phyloP scores from a whole-genome alignment of 768 basidiomycete species.

The Leccinum barrowsii region DNA sequence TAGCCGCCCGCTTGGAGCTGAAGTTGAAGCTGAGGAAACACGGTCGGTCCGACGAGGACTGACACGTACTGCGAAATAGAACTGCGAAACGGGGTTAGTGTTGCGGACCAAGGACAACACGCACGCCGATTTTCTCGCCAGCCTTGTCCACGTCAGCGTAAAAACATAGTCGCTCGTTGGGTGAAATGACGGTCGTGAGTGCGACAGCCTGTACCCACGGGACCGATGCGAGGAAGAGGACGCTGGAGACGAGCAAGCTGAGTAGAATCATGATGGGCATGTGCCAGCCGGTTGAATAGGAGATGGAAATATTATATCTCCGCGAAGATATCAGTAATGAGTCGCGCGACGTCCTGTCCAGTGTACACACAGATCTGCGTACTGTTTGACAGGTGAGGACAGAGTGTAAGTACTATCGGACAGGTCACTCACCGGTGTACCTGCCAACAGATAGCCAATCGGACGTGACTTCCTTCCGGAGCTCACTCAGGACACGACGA shows the following conservation, averaged over 20 bases:
- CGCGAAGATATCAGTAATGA: slow-evolving; percentile 7
- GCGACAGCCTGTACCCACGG: slow-evolving; percentile 53
- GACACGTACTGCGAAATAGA: slow-evolving; percentile 88
- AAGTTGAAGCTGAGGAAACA: background rate
- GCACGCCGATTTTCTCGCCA: slow-evolving; percentile 85
- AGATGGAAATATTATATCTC: slow-evolving; percentile 11
- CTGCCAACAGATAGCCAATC: too few relatives aligned
- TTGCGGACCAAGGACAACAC: slow-evolving; percentile 26
- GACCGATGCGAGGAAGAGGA: slow-evolving; percentile 31
- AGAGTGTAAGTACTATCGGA: background rate
- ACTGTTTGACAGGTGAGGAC: slow-evolving; percentile 18
- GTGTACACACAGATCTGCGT: background rate
- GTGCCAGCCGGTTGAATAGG: slow-evolving; percentile 18
- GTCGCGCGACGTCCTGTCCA: background rate
- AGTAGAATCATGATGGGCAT: slow-evolving; percentile 20
- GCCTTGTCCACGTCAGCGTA: slow-evolving; percentile 96
- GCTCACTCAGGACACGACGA: background rate
- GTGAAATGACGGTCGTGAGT: slow-evolving; percentile 72
- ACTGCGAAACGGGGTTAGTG: slow-evolving; percentile 42
- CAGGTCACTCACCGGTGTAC: background rate
- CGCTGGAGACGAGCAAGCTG: slow-evolving; percentile 17
- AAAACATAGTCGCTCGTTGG: slow-evolving; percentile 87
- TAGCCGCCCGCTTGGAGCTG: slow-evolving; percentile 96
- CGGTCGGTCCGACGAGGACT: background rate
- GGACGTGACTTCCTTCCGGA: background rate